Evolutionary conservation across 352 stramenopile genomes (phyloP).

Genomic region (Lagenidium sp.): DNA sequence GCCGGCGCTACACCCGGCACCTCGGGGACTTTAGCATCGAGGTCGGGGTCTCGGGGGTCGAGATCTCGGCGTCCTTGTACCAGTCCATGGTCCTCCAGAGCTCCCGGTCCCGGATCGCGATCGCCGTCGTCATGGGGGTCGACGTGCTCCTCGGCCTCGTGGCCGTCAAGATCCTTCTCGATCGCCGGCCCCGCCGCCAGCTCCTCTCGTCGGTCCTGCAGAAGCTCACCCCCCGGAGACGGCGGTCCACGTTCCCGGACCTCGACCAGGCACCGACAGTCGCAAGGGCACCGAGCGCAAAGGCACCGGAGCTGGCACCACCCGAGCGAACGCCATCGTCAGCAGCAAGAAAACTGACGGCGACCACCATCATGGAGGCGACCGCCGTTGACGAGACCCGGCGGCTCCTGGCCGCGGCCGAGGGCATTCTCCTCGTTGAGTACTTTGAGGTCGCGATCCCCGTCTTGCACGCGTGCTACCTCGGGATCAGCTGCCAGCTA

Average conservation of each 20-base stretch:
- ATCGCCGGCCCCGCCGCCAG: not conserved
- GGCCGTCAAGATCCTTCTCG: not conserved
- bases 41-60: not conserved
- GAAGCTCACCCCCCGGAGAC: not conserved
- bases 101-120: not conserved
- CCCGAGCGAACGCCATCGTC: no score
- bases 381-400: slow-evolving; percentile 1
- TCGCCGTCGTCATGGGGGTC: not conserved
- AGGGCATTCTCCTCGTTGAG: slow-evolving; percentile 9
- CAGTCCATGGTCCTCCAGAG: slow-evolving; percentile 1
- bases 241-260: not conserved
- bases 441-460: slow-evolving; percentile 11
- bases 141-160: slow-evolving; percentile 1
- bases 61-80: slow-evolving; percentile 1
- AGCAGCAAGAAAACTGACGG: no score
- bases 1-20: no score
- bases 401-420: slow-evolving; percentile 1
- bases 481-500: not conserved
- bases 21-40: not conserved
- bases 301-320: no score
- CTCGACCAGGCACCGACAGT: no score
- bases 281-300: no score
- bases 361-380: no score
- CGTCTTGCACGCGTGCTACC: slow-evolving; percentile 1
- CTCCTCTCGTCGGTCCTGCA: not conserved